These are phyloP conservation scores for Candida neerlandica DNA, from an alignment of 1,139 yeast genomes.

Conservation along the genomic window DNA sequence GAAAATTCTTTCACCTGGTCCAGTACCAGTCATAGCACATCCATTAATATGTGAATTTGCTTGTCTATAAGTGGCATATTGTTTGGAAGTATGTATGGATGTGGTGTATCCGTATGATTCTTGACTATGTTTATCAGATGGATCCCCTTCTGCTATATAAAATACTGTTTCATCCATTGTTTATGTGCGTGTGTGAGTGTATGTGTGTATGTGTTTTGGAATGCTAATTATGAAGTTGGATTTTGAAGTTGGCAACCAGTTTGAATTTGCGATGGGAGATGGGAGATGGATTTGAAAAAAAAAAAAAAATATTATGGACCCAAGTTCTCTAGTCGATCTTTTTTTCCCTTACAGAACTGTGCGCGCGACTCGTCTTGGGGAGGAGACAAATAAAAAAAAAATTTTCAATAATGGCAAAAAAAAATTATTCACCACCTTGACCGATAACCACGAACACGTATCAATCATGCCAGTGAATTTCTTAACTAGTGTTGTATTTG, in stretches of 20 bases:
- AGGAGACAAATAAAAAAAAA: neutral
- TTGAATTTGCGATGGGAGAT: conserved; percentile 10
- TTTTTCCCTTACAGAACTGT: too few species aligned
- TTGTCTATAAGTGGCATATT: conserved; percentile 54
- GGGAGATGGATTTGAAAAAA: neutral
- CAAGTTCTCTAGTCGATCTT: neutral
- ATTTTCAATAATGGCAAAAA: neutral
- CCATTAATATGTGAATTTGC: conserved; percentile 54
- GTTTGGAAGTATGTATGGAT: conserved; percentile 54
- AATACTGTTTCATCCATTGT: conserved; percentile 64
- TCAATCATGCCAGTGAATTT: conserved; percentile 78
- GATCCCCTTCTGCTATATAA: conserved; percentile 54
- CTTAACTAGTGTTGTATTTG: conserved; percentile 60
- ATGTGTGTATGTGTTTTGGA: neutral
- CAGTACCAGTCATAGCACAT: conserved; percentile 45
- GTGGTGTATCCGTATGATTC: conserved; percentile 52
- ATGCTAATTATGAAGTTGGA: neutral
- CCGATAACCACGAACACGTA: neutral
- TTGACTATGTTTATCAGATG: conserved; percentile 48
- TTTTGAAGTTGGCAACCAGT: too few species aligned
- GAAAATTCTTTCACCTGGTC: conserved; percentile 51
- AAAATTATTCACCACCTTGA: neutral
- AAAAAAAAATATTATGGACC: conserved; percentile 1
- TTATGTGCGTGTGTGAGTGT: neutral
- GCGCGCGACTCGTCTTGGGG: neutral